Evolutionary conservation across 2,329 filamentous ascomycete species (phyloP).

Genomic region (Nemania bipapillata): DNA sequence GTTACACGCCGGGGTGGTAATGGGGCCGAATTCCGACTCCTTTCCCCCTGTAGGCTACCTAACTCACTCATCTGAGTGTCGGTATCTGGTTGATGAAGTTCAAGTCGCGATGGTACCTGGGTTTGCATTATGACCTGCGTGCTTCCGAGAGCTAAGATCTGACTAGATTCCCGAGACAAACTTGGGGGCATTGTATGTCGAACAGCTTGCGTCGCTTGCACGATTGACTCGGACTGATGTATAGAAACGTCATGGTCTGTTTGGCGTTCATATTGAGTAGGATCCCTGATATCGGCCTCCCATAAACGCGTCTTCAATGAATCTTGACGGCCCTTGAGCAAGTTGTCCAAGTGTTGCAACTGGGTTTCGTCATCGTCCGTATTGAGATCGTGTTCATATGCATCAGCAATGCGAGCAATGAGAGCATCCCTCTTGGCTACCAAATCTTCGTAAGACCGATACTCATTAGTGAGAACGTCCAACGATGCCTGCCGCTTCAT

Average conservation of each 20-base stretch:
- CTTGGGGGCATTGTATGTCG: conserved; percentile 46
- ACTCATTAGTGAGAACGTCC: conserved; percentile 55
- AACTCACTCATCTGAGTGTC: conserved; percentile 33
- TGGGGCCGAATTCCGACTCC: conserved; percentile 32
- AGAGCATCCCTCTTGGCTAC: conserved; percentile 59
- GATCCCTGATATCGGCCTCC: conserved; percentile 60
- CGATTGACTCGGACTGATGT: conserved; percentile 50
- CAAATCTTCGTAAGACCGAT: conserved; percentile 58
- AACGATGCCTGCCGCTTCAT: conserved; percentile 60
- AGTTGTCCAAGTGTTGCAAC: conserved; percentile 61
- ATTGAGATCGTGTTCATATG: conserved; percentile 63
- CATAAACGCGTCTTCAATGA: conserved; percentile 56
- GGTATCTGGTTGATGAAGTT: conserved; percentile 26
- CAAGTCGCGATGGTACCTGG: conserved; percentile 53
- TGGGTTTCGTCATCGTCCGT: conserved; percentile 63
- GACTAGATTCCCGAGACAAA: conserved; percentile 51
- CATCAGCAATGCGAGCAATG: conserved; percentile 60
- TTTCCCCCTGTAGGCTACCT: conserved; percentile 32
- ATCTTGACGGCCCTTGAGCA: conserved; percentile 59
- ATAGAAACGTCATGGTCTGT: conserved; percentile 35
- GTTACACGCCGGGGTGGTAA: conserved; percentile 34
- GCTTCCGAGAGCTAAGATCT: conserved; percentile 40
- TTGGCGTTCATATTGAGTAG: conserved; percentile 53
- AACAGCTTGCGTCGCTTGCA: conserved; percentile 59
- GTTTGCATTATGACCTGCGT: conserved; percentile 66